Base-by-base conservation (phyloP, 768 basidiomycete genomes). In the Hydnomerulius pinastri region DNA sequence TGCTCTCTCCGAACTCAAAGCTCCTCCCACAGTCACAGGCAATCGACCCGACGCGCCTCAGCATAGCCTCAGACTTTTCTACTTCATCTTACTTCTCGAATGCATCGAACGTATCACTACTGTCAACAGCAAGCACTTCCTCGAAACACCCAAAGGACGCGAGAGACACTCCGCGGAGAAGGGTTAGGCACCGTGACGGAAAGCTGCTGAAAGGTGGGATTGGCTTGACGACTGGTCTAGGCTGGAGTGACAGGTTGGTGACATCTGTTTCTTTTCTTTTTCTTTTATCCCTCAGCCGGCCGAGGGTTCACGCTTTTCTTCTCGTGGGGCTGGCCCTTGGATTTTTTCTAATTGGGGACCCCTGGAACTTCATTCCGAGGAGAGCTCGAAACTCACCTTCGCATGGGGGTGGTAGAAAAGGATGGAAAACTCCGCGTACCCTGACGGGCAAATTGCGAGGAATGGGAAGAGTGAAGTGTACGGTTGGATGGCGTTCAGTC, bases 201-300 rank as follows among this genome's bases (percentile, higher is more conserved):
- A 69, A 66, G 28, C 50, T 81, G 15, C 67, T 87, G 48, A 65
- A 71, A 41, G 86, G 83, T 1, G 86, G 86, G 2, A 76, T 87
- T 45, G 86, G 86, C 2, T 61, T 87, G 46, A 87, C 86, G 4
- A 87, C 86, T 7, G 86, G 86, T 6, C 66, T 87, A 12, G 86
- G 86, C 1, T 87, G 86, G 86, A 86, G 84, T 57, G 86, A 87
- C 57, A 85, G 83, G 82, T 85, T 29, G 12, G 76, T 67, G 30
- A 46, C 33, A 46, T 47, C 3, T 33, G 37, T 32, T 39, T 18
- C 37, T 38, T 21, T 46, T 33, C 41, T 24, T 33, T 50, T 25
- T 7, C 37, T 37, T 36, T 36, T 30, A 6, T 35, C 11, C 18
- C 33, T 30, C n/a, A 23, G 17, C 4, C 11, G 30, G n/a, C 18